Evolutionary conservation across 1,284 basidiomycete species (phyloP), one percentile per base, ranked within the genome.

Genomic region (Ganoderma meredithae): DNA sequence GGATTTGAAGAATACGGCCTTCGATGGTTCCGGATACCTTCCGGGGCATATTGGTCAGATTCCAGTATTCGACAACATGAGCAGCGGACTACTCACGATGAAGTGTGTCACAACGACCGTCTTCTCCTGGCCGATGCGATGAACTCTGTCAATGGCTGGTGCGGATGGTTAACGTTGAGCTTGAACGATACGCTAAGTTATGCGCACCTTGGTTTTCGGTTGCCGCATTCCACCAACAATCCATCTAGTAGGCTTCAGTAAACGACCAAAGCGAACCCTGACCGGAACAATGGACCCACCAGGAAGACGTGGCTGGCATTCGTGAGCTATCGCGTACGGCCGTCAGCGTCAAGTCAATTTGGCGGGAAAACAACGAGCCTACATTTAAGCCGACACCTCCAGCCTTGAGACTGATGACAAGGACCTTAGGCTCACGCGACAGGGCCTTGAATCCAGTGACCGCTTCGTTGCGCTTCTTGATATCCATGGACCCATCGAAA

Each of bases 171-270:
- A 65, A 39, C 31, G 73, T 73, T 73, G 77, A 62, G 52, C 52
- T 31, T 71, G 73, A 76, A 72, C 0, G 79, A 78, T 36, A 66
- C n/a, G 19, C 6, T 36, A 22, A 53, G 9, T 1, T 19, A 1
- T 22, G 72, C 83, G 72, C 71, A 94, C 94, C 95, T 86, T 98
- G 96, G 72, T 93, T 92, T 79, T 97, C 95, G 25, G 88, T 92
- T 0, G 95, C 95, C 31, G 94, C 89, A 78, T 96, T 97, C 95
- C 95, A 97, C 95, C 95, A 97, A 71, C 95, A 96, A 75, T 97
- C 96, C 94, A 97, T 96, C 94, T 94, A 68, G 3, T 22, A 12
- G 1, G 53, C 31, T 22, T 53, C 8, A 61, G 9, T n/a, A 40
- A 27, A 49, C 49, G 31, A 27, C 5, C 56, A n/a, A 15, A 31